Percentiles rank a stretch among this genome's conserved stretches.
These are phyloP conservation scores for Warburgia ugandensis DNA, from an alignment of 164 flowering plant genomes.

Conservation along the genomic window DNA sequence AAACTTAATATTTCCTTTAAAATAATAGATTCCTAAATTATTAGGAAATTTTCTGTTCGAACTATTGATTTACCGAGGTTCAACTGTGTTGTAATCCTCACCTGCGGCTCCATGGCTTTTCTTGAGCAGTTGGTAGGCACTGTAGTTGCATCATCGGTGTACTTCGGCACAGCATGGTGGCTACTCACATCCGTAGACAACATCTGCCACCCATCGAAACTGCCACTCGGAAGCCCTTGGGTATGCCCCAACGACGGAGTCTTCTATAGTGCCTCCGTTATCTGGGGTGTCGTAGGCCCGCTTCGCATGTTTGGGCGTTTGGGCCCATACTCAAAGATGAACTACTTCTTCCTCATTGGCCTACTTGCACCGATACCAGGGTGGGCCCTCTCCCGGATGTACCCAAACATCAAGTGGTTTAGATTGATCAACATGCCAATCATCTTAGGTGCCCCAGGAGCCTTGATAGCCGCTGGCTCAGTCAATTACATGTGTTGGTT, in stretches of 20 bases:
- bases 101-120: too few species aligned
- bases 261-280: constrained; percentile 22
- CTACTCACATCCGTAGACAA: constrained; percentile 28
- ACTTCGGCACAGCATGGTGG: constrained; percentile 56
- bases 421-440: constrained; percentile 51
- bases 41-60: too few species aligned
- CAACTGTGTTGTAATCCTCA: too few species aligned
- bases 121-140: constrained; percentile 46
- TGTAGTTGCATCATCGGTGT: constrained; percentile 31
- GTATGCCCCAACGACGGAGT: constrained; percentile 22
- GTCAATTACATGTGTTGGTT: constrained; percentile 44
- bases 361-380: constrained; percentile 2
- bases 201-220: constrained; percentile 31
- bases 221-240: constrained; percentile 41
- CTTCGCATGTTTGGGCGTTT: constrained; percentile 18
- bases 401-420: constrained; percentile 42
- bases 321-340: constrained; percentile 9
- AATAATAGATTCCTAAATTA: too few species aligned
- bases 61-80: too few species aligned
- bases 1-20: too few species aligned
- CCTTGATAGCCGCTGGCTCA: constrained; percentile 46
- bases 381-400: background rate
- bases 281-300: constrained; percentile 25
- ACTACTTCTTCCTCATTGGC: constrained; percentile 10
- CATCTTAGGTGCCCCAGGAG: constrained; percentile 27